Conservation (phyloP, 192 early-diverging fungal species). For the Spinellus fusiger region DNA sequence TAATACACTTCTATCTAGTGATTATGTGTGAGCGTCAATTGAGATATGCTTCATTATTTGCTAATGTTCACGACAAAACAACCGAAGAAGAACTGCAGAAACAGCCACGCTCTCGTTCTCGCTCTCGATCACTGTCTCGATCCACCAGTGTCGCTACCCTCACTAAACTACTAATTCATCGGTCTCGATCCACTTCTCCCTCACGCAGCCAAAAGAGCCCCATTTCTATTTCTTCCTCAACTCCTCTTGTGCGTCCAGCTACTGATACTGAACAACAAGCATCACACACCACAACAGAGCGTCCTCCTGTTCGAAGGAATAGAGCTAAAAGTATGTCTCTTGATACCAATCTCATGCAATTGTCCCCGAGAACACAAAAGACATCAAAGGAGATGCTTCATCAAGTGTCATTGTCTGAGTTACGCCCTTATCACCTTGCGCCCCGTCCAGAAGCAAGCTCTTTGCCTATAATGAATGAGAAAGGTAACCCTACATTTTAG, state of each 20-base stretch:
- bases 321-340: not conserved
- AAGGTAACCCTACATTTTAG: not conserved
- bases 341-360: not conserved
- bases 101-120: not conserved
- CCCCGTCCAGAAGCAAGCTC: not conserved
- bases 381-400: not conserved
- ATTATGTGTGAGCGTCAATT: conserved; percentile 6
- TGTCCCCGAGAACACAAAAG: not conserved
- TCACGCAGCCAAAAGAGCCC: not conserved
- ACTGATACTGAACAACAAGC: not conserved
- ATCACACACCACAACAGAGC: not conserved
- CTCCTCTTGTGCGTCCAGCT: not conserved
- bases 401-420: not conserved
- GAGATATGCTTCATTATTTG: conserved; percentile 8
- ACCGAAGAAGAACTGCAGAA: not conserved
- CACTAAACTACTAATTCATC: conserved; percentile 10
- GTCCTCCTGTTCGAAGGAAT: not conserved
- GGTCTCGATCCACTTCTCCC: not conserved
- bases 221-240: not conserved
- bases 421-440: not conserved
- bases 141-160: conserved; percentile 6
- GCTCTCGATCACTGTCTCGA: conserved; percentile 7
- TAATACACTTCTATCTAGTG: not conserved
- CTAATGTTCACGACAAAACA: not conserved
- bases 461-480: too few relatives aligned